Percentiles rank a stretch among this genome's conserved stretches.
These are phyloP conservation scores for Prunus yedoensis DNA, from an alignment of 331 rosid genomes.

Conservation along the genomic window DNA sequence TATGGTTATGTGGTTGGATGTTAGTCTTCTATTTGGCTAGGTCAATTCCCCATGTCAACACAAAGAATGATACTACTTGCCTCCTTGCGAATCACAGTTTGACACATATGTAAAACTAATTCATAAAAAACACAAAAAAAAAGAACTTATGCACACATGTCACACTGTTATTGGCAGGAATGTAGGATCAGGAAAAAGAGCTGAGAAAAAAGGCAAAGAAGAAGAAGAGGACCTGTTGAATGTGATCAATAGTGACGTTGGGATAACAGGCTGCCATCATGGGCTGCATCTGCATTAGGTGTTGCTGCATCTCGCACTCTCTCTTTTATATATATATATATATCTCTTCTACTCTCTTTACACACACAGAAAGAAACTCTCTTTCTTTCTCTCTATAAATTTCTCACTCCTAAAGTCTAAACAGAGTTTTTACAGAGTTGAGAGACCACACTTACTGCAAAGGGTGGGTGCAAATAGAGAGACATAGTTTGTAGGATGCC, in stretches of 20 bases:
- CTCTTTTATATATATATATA: constrained; percentile 12
- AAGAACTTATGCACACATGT: too few species aligned
- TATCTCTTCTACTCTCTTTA: background rate
- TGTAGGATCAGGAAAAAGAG: background rate
- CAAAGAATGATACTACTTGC: too few species aligned
- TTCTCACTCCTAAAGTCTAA: constrained; percentile 23
- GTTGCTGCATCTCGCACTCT: constrained; percentile 73
- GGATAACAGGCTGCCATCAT: constrained; percentile 99
- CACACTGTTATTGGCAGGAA: too few species aligned
- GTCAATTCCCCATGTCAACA: too few species aligned
- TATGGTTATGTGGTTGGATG: too few species aligned
- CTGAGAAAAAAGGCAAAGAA: background rate
- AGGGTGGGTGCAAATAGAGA: constrained; percentile 31
- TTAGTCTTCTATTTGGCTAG: too few species aligned
- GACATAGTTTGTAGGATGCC: constrained; percentile 18
- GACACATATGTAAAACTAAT: too few species aligned
- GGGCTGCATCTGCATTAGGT: constrained; percentile 99
- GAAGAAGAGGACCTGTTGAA: constrained; percentile 80
- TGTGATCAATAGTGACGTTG: constrained; percentile 98
- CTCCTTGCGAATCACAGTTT: too few species aligned
- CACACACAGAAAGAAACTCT: constrained; percentile 15
- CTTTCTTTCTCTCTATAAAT: constrained; percentile 21
- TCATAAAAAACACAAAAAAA: too few species aligned
- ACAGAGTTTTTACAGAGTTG: constrained; percentile 23
- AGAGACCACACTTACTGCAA: constrained; percentile 27